These are phyloP conservation scores for Apostasia shenzhenica DNA, from an alignment of 106 monocot genomes.

Conservation along the genomic window DNA sequence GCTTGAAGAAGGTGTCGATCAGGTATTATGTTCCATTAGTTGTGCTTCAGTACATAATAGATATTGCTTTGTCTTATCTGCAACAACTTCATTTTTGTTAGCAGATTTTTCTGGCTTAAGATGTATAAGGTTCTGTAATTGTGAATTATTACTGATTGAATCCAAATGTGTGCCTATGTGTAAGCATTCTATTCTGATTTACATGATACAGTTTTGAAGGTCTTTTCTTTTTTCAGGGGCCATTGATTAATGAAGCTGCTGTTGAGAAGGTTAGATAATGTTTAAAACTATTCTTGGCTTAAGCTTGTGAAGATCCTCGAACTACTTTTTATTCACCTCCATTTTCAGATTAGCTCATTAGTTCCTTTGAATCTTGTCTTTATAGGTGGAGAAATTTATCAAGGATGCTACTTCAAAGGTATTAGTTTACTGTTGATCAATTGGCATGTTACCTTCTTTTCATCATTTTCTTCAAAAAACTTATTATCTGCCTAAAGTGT, in stretches of 20 bases:
- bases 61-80: neutral
- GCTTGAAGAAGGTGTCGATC: constrained; percentile 52
- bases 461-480: too few species aligned
- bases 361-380: constrained; percentile 5
- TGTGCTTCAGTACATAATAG: neutral
- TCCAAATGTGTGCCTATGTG: too few species aligned
- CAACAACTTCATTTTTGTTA: neutral
- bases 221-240: constrained; percentile 54
- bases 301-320: neutral
- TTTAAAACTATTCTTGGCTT: neutral
- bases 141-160: neutral
- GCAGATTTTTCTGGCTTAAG: neutral
- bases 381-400: constrained; percentile 76
- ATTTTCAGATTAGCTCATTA: neutral
- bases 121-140: neutral
- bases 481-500: too few species aligned
- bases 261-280: constrained; percentile 59
- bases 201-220: neutral
- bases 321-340: neutral
- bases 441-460: too few species aligned
- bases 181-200: neutral
- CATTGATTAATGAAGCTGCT: constrained; percentile 94
- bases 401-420: constrained; percentile 91
- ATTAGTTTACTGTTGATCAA: neutral
- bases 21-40: constrained; percentile 39